Conservation (phyloP, 495 filamentous ascomycete species). For the Margaritispora aquatica region DNA sequence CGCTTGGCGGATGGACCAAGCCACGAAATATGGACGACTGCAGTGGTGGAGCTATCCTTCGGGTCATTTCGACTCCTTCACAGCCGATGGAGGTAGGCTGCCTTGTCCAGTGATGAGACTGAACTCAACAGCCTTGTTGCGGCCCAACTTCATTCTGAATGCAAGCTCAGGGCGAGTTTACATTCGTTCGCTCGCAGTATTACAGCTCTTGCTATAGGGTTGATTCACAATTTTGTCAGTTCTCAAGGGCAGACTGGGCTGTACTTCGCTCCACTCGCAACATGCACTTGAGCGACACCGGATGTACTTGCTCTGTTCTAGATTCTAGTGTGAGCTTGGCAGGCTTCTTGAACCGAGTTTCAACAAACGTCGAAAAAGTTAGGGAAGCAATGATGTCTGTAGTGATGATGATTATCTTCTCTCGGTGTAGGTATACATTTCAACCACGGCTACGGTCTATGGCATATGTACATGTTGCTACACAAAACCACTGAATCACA, state of each 20-base stretch:
- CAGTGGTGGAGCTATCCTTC: constrained; percentile 3
- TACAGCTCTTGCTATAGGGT: neutral
- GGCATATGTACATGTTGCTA: neutral
- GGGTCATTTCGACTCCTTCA: neutral
- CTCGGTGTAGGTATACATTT: no score
- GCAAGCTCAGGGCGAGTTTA: neutral
- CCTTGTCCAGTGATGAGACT: neutral
- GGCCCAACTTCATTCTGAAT: constrained; percentile 7
- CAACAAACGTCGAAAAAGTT: no score
- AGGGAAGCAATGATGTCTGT: no score
- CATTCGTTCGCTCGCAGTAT: neutral
- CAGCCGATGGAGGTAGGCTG: neutral
- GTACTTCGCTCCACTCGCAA: neutral
- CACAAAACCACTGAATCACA: neutral
- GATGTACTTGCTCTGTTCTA: neutral
- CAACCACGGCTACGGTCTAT: neutral
- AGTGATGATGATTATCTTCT: no score
- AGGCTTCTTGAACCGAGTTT: neutral
- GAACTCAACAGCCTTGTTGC: constrained; percentile 9
- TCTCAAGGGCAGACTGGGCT: neutral
- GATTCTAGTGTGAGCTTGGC: neutral
- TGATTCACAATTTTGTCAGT: neutral
- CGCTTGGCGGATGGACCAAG: neutral
- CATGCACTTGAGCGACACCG: neutral
- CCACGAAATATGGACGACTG: neutral